phyloP scores from a whole-genome alignment of 257 asterid genomes.

The Solanum gandarillasii region DNA sequence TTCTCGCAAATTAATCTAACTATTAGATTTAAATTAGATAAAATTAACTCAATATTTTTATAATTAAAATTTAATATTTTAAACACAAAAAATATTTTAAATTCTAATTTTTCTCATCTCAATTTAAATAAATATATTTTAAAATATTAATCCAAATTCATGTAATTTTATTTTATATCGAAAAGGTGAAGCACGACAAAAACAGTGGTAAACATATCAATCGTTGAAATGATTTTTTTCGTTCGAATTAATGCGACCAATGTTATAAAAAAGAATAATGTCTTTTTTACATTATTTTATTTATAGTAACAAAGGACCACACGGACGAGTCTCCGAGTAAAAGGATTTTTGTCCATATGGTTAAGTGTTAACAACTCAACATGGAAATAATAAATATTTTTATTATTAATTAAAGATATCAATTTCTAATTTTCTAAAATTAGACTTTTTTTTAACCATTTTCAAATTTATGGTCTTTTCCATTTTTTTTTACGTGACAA shows the following conservation, averaged over 20 bases:
- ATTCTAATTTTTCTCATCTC: too few relatives aligned
- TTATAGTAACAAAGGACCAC: neutral
- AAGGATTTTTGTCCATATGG: neutral
- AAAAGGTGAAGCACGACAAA: neutral
- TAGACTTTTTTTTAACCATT: too few relatives aligned
- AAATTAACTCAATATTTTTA: too few relatives aligned
- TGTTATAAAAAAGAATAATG: neutral
- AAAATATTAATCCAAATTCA: too few relatives aligned
- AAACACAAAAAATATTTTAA: too few relatives aligned
- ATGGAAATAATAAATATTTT: neutral
- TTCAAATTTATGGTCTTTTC: neutral
- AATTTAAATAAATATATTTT: too few relatives aligned
- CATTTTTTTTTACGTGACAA: too few relatives aligned
- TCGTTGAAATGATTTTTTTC: neutral
- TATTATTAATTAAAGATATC: neutral
- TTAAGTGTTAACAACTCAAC: neutral
- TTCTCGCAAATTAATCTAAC: too few relatives aligned
- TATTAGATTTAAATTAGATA: too few relatives aligned
- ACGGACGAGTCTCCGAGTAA: neutral
- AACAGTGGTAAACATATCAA: too few relatives aligned
- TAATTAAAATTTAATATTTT: too few relatives aligned
- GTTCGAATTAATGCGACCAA: neutral
- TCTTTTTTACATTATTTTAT: neutral
- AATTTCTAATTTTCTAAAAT: neutral
- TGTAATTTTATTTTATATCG: too few relatives aligned